phyloP scores from a whole-genome alignment of 2,329 filamentous ascomycete genomes.

The Diaporthe eres region DNA sequence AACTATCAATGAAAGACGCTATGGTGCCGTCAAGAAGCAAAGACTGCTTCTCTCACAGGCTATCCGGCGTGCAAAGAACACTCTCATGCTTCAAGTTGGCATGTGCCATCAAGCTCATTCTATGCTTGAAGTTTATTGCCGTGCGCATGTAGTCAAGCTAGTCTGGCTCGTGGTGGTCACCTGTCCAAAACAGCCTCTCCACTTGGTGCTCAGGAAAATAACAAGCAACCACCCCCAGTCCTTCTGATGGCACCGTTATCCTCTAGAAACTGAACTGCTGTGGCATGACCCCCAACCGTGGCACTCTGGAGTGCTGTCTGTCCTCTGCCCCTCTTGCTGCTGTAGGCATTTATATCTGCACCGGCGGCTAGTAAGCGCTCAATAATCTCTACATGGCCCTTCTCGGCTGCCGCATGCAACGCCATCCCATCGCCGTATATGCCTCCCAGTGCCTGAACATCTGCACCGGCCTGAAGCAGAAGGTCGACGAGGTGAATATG shows the following conservation, averaged over 20 bases:
- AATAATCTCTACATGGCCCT: conserved; percentile 42
- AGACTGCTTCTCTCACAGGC: too few species aligned
- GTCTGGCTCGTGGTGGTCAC: too few species aligned
- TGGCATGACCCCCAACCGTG: conserved; percentile 14
- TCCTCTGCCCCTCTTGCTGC: background rate
- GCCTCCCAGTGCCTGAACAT: conserved; percentile 46
- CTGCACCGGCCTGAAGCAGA: conserved; percentile 45
- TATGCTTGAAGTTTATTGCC: too few species aligned
- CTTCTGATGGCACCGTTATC: background rate
- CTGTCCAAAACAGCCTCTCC: too few species aligned
- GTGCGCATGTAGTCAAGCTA: too few species aligned
- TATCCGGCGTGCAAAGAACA: too few species aligned
- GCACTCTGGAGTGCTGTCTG: conserved; percentile 42
- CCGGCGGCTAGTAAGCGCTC: conserved; percentile 40
- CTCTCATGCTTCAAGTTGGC: too few species aligned
- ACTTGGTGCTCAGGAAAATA: background rate
- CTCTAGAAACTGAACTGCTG: background rate
- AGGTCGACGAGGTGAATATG: conserved; percentile 50
- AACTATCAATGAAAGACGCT: too few species aligned
- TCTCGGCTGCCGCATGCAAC: conserved; percentile 43
- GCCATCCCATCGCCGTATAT: conserved; percentile 43
- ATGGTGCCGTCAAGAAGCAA: too few species aligned
- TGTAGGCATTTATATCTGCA: conserved; percentile 34
- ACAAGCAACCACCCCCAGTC: background rate
- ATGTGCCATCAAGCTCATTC: too few species aligned